phyloP scores from a whole-genome alignment of 495 filamentous ascomycete species.

The Apodospora peruviana region DNA sequence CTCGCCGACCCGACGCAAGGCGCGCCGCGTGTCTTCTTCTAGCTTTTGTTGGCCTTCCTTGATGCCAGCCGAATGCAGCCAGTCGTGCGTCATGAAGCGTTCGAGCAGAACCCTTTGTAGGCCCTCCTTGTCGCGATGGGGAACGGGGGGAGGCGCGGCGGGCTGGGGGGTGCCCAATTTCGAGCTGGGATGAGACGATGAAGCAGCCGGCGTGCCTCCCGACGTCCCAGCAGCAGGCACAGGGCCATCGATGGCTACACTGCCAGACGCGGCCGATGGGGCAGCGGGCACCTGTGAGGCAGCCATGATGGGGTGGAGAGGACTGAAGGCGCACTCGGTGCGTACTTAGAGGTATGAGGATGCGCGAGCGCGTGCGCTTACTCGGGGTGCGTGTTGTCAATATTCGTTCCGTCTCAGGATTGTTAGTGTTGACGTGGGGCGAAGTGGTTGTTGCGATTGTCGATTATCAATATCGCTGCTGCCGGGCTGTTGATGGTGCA shows the following conservation, averaged over 20 bases:
- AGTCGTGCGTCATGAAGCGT: slow-evolving; percentile 73
- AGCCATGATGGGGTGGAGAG: slow-evolving; percentile 19
- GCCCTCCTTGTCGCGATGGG: slow-evolving; percentile 39
- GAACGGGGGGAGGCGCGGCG: slow-evolving; percentile 17
- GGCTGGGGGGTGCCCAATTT: slow-evolving; percentile 24
- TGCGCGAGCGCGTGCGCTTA: not conserved
- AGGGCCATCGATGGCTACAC: slow-evolving; percentile 7
- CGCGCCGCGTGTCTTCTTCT: slow-evolving; percentile 33
- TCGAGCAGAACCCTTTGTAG: slow-evolving; percentile 60
- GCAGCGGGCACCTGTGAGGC: slow-evolving; percentile 19
- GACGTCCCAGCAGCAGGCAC: slow-evolving; percentile 5
- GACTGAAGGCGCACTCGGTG: not conserved
- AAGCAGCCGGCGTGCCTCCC: slow-evolving; percentile 10
- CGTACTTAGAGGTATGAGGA: no score
- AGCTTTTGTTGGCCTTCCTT: slow-evolving; percentile 38
- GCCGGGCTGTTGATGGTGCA: not conserved
- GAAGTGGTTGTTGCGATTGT: not conserved
- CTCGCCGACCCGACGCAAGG: slow-evolving; percentile 34
- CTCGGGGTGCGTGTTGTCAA: not conserved
- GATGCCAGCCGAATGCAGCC: slow-evolving; percentile 59
- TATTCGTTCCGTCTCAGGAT: not conserved
- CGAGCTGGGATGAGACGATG: slow-evolving; percentile 21
- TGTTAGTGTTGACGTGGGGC: not conserved
- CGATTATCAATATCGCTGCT: not conserved
- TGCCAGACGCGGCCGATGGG: slow-evolving; percentile 8